A percentile compares a stretch with the other conserved stretches of the same genome.
These are phyloP conservation scores for Backusella westeae DNA, from an alignment of 192 early-diverging fungal genomes.

Conservation along the genomic window DNA sequence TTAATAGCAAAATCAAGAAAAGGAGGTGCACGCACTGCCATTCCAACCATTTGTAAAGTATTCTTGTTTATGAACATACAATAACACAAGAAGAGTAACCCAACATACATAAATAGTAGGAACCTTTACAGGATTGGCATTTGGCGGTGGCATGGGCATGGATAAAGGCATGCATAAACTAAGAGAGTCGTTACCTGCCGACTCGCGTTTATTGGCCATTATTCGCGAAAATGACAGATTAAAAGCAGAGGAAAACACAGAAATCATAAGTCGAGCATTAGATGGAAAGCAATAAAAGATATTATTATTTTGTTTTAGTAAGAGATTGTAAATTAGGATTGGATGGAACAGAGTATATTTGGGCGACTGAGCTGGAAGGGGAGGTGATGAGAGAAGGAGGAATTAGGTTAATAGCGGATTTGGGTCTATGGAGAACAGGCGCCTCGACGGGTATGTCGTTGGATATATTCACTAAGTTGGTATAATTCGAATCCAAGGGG, in stretches of 20 bases:
- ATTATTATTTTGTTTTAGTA: not conserved
- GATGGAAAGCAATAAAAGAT: not conserved
- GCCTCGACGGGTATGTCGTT: constrained; percentile 1
- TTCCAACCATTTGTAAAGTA: constrained; percentile 17
- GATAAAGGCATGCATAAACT: constrained; percentile 22
- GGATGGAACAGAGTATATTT: not conserved
- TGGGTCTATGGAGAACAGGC: not conserved
- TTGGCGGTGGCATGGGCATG: constrained; percentile 14
- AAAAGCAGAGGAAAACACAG: not conserved
- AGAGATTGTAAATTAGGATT: constrained; percentile 1
- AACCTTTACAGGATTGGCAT: not conserved
- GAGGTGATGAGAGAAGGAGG: not conserved
- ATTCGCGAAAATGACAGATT: constrained; percentile 8
- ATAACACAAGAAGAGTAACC: not conserved
- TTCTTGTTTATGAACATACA: not conserved
- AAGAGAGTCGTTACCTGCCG: not conserved
- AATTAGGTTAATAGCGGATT: constrained; percentile 1
- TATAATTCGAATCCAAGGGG: not conserved
- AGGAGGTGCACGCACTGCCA: not conserved
- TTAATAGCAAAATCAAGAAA: constrained; percentile 13
- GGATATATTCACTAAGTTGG: not conserved
- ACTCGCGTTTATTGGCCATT: constrained; percentile 13
- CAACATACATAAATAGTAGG: not conserved
- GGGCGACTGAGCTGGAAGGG: not conserved
- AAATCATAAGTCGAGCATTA: not conserved